phyloP scores from a whole-genome alignment of 2,329 filamentous ascomycete genomes.

The Davidsoniella eucalypti region DNA sequence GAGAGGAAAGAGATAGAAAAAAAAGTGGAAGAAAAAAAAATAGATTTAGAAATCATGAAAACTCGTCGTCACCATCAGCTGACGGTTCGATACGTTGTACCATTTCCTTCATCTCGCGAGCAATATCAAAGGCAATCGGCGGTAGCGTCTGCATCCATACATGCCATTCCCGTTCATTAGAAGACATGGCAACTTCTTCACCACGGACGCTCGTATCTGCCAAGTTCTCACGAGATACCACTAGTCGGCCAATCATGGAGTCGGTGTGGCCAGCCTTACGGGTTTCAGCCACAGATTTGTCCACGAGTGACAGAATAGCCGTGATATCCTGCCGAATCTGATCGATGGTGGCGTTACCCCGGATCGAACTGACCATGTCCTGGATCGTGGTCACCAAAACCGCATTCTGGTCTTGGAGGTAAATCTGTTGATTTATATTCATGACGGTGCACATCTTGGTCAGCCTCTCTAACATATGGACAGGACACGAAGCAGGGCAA shows the following conservation, averaged over 20 bases:
- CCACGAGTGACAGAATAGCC: slow-evolving; percentile 54
- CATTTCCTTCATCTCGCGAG: slow-evolving; percentile 64
- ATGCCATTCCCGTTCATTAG: slow-evolving; percentile 39
- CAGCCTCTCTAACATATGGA: slow-evolving; percentile 14
- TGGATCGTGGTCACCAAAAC: slow-evolving; percentile 66
- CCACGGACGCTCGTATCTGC: slow-evolving; percentile 46
- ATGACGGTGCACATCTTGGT: neutral
- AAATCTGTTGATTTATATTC: slow-evolving; percentile 33
- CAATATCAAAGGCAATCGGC: slow-evolving; percentile 75
- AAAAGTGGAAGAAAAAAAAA: slow-evolving; percentile 3
- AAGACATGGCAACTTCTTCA: slow-evolving; percentile 34
- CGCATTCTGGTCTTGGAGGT: slow-evolving; percentile 70
- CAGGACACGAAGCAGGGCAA: neutral
- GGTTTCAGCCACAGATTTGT: slow-evolving; percentile 51
- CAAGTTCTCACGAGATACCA: slow-evolving; percentile 47
- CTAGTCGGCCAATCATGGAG: slow-evolving; percentile 38
- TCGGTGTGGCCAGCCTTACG: slow-evolving; percentile 36
- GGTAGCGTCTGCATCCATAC: slow-evolving; percentile 56
- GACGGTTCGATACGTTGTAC: slow-evolving; percentile 26
- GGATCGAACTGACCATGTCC: slow-evolving; percentile 58
- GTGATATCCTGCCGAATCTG: slow-evolving; percentile 54
- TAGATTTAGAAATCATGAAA: slow-evolving; percentile 22
- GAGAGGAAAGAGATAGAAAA: neutral
- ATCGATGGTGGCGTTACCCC: slow-evolving; percentile 44
- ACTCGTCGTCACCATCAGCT: slow-evolving; percentile 24